Evolutionary conservation across 1,139 yeast genomes (phyloP).

Genomic region (Lodderomyces jiufengensis): DNA sequence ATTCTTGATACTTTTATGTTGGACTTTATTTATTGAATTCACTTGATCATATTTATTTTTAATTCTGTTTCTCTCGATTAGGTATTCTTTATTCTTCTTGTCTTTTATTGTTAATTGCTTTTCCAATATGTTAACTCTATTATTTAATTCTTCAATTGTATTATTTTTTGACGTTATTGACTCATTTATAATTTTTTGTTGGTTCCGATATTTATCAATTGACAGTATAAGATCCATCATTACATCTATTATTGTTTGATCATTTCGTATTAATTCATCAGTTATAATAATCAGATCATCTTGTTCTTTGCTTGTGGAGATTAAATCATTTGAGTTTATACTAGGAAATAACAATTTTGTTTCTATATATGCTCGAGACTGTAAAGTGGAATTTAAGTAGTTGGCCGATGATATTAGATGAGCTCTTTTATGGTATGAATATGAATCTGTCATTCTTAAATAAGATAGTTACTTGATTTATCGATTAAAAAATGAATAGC

Average conservation of each 20-base stretch:
- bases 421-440: conserved; percentile 7
- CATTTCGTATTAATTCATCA: conserved; percentile 23
- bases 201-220: conserved; percentile 37
- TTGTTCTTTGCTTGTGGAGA: not conserved
- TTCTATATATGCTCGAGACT: conserved; percentile 37
- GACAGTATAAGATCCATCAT: conserved; percentile 39
- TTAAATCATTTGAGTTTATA: conserved; percentile 33
- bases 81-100: conserved; percentile 15
- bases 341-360: conserved; percentile 31
- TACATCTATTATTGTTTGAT: conserved; percentile 40
- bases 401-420: conserved; percentile 28
- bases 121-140: conserved; percentile 22
- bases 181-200: conserved; percentile 31
- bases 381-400: conserved; percentile 34
- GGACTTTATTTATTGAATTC: conserved; percentile 24
- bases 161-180: conserved; percentile 29
- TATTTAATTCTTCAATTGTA: conserved; percentile 24
- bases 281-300: too few species aligned
- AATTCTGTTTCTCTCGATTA: conserved; percentile 19
- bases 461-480: too few species aligned
- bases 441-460: not conserved
- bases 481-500: conserved; percentile 24
- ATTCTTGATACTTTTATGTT: conserved; percentile 27
- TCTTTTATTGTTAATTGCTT: conserved; percentile 18
- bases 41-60: conserved; percentile 21